phyloP scores from a whole-genome alignment of 176 grass and related monocot species.

The Oryza punctata region DNA sequence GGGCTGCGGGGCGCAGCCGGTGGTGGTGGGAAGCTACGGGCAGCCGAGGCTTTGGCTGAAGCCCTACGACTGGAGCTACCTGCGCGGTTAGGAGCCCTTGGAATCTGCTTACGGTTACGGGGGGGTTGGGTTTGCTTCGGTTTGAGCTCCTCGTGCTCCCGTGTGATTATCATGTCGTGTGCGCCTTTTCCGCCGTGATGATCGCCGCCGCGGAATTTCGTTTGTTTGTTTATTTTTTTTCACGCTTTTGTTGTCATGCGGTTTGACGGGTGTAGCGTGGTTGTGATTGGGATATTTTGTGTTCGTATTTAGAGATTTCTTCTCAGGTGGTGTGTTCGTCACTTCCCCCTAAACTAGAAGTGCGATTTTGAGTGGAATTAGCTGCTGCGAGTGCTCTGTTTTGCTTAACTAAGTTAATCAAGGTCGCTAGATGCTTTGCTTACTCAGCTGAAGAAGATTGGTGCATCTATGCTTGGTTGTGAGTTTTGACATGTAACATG shows the following conservation, averaged over 20 bases:
- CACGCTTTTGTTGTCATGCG: neutral
- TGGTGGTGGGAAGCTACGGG: conserved; percentile 63
- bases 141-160: neutral
- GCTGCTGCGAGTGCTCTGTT: neutral
- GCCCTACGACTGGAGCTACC: conserved; percentile 91
- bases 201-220: neutral
- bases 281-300: neutral
- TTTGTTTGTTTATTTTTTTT: neutral
- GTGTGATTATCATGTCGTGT: neutral
- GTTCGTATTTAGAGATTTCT: neutral
- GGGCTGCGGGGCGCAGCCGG: conserved; percentile 37
- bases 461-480: neutral
- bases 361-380: neutral
- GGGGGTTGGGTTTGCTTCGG: neutral
- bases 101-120: neutral
- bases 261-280: neutral
- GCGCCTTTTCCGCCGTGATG: neutral
- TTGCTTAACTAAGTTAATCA: conserved; percentile 1
- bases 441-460: neutral
- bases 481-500: neutral
- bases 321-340: neutral
- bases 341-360: neutral
- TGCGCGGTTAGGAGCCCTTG: conserved; percentile 57
- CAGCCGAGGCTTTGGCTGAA: conserved; percentile 57
- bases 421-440: neutral